Evolutionary conservation across 2,329 filamentous ascomycete species (phyloP).

Genomic region (Leptographium procerum): DNA sequence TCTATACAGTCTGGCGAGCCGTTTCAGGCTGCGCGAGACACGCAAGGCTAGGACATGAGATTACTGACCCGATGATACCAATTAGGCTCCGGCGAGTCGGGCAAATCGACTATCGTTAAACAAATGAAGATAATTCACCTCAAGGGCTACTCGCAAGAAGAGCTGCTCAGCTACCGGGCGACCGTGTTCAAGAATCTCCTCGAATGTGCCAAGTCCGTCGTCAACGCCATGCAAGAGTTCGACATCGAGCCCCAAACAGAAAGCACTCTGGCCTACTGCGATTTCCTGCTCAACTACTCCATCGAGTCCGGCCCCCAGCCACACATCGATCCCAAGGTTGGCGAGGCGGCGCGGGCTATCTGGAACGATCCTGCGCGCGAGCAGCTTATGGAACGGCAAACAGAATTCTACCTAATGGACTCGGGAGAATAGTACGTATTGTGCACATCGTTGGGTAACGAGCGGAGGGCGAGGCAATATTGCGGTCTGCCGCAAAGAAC

Average conservation of each 20-base stretch:
- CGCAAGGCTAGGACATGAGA: too few species aligned
- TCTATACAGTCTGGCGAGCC: too few species aligned
- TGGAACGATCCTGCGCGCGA: conserved; percentile 84
- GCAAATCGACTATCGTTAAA: conserved; percentile 98
- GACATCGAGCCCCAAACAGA: conserved; percentile 66
- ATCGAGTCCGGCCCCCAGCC: conserved; percentile 85
- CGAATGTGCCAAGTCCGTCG: conserved; percentile 90
- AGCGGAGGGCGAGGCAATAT: too few species aligned
- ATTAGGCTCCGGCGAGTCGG: conserved; percentile 89
- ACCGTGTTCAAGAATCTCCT: conserved; percentile 98
- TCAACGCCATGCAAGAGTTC: conserved; percentile 86
- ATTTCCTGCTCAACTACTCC: conserved; percentile 77
- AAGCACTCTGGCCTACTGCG: conserved; percentile 60
- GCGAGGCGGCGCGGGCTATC: conserved; percentile 70
- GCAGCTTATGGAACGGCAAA: conserved; percentile 80
- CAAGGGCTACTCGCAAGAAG: conserved; percentile 91
- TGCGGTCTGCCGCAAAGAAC: not conserved
- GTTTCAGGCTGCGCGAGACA: not conserved
- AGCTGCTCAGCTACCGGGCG: conserved; percentile 84
- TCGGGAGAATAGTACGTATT: conserved; percentile 84
- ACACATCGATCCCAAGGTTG: conserved; percentile 68
- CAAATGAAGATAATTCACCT: conserved; percentile 99
- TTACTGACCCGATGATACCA: not conserved
- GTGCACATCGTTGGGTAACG: not conserved
- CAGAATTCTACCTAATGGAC: conserved; percentile 98